phyloP scores from a whole-genome alignment of 148 eudicot genomes.

The Salicornia ramosissima region DNA sequence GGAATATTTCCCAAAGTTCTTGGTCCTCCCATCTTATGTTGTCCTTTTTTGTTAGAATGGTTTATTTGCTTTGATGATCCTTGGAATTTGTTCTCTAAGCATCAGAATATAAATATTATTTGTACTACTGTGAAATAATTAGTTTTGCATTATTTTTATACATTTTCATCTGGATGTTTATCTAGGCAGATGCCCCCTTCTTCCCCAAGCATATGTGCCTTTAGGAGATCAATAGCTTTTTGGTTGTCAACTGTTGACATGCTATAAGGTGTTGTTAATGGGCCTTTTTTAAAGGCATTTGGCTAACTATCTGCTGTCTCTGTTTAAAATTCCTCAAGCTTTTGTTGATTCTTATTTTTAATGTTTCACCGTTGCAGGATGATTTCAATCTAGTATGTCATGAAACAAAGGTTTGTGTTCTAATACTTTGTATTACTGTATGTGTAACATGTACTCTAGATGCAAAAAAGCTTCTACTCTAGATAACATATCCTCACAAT shows the following conservation, averaged over 20 bases:
- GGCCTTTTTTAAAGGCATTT: background rate
- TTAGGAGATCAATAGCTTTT: background rate
- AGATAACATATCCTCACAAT: background rate
- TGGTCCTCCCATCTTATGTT: no score
- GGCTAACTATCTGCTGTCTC: background rate
- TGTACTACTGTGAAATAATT: background rate
- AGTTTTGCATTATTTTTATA: background rate
- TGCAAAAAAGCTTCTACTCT: background rate
- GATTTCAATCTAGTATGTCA: conserved; percentile 46
- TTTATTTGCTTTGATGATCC: no score
- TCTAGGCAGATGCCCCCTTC: no score
- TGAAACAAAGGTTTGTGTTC: conserved; percentile 53
- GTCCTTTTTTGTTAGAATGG: no score
- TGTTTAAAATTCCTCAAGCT: background rate
- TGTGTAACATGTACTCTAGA: background rate
- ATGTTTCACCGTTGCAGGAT: conserved; percentile 41
- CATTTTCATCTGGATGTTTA: background rate
- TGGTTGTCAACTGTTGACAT: background rate
- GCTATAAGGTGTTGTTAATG: background rate
- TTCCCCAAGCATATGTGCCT: background rate
- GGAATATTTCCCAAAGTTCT: no score
- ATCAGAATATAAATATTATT: no score
- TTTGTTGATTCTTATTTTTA: background rate
- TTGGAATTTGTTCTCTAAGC: no score
- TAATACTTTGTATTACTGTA: background rate